Percentiles rank a stretch among this genome's conserved stretches.
These are phyloP conservation scores for Suhomyces coccinellae DNA, from an alignment of 1,139 yeast species.

Conservation along the genomic window DNA sequence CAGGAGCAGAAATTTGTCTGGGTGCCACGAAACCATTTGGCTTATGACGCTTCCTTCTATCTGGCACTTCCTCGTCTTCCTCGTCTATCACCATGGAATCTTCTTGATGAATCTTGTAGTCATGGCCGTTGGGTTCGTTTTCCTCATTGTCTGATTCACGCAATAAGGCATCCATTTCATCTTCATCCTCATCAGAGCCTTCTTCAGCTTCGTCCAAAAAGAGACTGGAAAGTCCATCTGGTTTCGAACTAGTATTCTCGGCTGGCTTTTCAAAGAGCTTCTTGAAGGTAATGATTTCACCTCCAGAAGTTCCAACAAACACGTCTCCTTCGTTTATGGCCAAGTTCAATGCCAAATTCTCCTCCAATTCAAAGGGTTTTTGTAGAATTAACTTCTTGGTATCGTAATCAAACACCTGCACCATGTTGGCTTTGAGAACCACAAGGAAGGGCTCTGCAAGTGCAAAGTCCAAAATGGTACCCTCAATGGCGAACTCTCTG, in stretches of 20 bases:
- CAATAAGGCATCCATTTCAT: slow-evolving; percentile 25
- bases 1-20: slow-evolving; percentile 1
- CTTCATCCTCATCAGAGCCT: slow-evolving; percentile 25
- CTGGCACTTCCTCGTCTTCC: slow-evolving; percentile 28
- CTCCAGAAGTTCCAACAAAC: slow-evolving; percentile 56
- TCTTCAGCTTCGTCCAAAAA: slow-evolving; percentile 35
- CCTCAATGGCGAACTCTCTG: slow-evolving; percentile 12
- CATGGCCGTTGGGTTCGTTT: slow-evolving; percentile 9
- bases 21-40: slow-evolving; percentile 18
- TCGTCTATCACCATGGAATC: slow-evolving; percentile 42
- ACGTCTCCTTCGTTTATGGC: slow-evolving; percentile 28
- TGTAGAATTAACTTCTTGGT: slow-evolving; percentile 27
- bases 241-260: not conserved
- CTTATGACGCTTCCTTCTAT: slow-evolving; percentile 30
- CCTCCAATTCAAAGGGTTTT: slow-evolving; percentile 15
- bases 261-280: slow-evolving; percentile 21
- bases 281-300: slow-evolving; percentile 45
- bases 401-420: slow-evolving; percentile 58
- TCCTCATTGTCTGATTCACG: slow-evolving; percentile 20
- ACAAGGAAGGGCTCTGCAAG: slow-evolving; percentile 48
- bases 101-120: slow-evolving; percentile 25
- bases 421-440: slow-evolving; percentile 39
- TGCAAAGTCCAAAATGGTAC: slow-evolving; percentile 46
- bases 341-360: slow-evolving; percentile 21
- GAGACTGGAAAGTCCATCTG: slow-evolving; percentile 18